These are phyloP conservation scores for Chaetomium sp. DNA, from an alignment of 2,329 filamentous ascomycete genomes.

Conservation along the genomic window DNA sequence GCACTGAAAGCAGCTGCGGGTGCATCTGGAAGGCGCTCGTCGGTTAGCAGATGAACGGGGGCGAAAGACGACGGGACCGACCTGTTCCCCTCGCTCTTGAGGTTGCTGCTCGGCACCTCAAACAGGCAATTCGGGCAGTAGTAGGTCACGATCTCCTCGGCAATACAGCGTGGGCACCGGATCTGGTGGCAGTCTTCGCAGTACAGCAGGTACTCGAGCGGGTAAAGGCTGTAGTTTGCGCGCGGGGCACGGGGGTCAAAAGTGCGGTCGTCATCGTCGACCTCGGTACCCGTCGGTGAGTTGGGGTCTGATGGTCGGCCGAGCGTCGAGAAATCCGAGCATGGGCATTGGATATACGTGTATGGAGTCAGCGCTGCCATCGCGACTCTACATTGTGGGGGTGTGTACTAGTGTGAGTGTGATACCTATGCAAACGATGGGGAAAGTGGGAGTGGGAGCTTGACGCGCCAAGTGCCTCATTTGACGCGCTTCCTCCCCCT, in stretches of 20 bases:
- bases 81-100: conserved; percentile 92
- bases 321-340: conserved; percentile 51
- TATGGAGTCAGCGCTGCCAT: conserved; percentile 62
- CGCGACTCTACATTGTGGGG: conserved; percentile 19
- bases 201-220: conserved; percentile 90
- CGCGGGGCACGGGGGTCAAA: conserved; percentile 85
- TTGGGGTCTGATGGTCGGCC: conserved; percentile 37
- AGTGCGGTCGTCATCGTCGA: conserved; percentile 73
- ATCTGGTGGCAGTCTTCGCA: conserved; percentile 98
- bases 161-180: conserved; percentile 86
- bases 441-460: not conserved
- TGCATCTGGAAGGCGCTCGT: conserved; percentile 63
- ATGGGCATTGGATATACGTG: conserved; percentile 68
- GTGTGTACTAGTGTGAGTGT: not conserved
- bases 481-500: conserved; percentile 6
- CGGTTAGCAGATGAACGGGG: not conserved
- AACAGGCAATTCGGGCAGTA: conserved; percentile 96
- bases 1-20: conserved; percentile 93
- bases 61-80: conserved; percentile 46
- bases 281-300: conserved; percentile 36
- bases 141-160: conserved; percentile 92
- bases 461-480: conserved; percentile 6
- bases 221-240: conserved; percentile 89
- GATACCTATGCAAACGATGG: not conserved
- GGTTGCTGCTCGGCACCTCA: conserved; percentile 89